Percentiles rank a stretch among this genome's conserved stretches.
These are phyloP conservation scores for Paecilomyces sp. DNA, from an alignment of 2,329 filamentous ascomycete genomes.

Conservation along the genomic window DNA sequence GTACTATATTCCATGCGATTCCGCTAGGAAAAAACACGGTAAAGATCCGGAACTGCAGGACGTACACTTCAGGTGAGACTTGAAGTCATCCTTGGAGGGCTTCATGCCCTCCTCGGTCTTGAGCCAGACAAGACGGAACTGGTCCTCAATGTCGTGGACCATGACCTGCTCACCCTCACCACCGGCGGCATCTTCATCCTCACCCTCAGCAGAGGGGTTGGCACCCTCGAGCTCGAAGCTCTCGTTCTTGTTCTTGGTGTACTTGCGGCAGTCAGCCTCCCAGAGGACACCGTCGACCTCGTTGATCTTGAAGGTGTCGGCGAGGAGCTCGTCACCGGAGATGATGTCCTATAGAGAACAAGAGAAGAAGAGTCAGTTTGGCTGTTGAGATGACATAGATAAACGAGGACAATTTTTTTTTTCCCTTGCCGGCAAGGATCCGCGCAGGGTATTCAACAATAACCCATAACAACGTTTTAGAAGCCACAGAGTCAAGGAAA, in stretches of 20 bases:
- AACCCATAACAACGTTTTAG: neutral
- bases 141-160: constrained; percentile 90
- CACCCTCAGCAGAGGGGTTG: constrained; percentile 88
- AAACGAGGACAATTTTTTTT: neutral
- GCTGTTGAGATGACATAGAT: neutral
- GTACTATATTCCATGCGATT: neutral
- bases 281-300: constrained; percentile 72
- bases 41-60: neutral
- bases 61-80: constrained; percentile 77
- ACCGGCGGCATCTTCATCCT: constrained; percentile 59
- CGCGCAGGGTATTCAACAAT: neutral
- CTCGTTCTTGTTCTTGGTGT: constrained; percentile 64
- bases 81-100: constrained; percentile 75
- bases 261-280: constrained; percentile 89
- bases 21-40: constrained; percentile 7
- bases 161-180: constrained; percentile 57
- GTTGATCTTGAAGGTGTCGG: constrained; percentile 84
- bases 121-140: constrained; percentile 73
- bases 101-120: constrained; percentile 36
- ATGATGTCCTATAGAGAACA: constrained; percentile 64
- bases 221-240: constrained; percentile 63
- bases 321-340: constrained; percentile 91
- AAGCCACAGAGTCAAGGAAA: neutral
- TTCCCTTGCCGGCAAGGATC: neutral
- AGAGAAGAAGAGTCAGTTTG: constrained; percentile 10